Base-by-base conservation (phyloP, 179 eudicot species). In the Pouteria campechiana region DNA sequence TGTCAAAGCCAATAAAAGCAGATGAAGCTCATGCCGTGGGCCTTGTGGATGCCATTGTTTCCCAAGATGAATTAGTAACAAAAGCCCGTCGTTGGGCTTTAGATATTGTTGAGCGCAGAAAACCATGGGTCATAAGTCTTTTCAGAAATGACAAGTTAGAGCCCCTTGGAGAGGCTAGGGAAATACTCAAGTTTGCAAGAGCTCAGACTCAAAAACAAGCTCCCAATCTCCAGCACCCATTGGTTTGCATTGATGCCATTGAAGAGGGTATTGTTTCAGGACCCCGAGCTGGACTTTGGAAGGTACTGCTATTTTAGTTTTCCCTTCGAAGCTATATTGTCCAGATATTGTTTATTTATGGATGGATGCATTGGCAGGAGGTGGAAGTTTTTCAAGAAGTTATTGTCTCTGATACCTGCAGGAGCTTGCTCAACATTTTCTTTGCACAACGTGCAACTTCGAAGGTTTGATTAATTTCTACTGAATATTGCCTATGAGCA, bases 81-180 rank as follows among this genome's bases (percentile, higher is more conserved):
- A 52, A 83, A 44, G 96, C 96, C 55, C 87, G 92, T 48, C 65
- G 49, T 10, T 88, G 94, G 96, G 94, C 92, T 31, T 61, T 88
- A 18, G 88, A 88, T 59, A 84, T 84, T 25, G 37, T 73, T 62
- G 92, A 84, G 63, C 50, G 75, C 36, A 88, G 50, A 69, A 84
- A 57, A 57, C 94, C 97, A 16, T 80, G 94, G 94, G 70, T 77
- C 60, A 52, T 72, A 43, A 88, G 84, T 69, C 77, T 70, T 38
- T 69, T 77, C 63, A 81, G 52, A 64, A 77, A 90, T 20, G 83
- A 80, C 69, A 88, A 78, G 68, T 30, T 88, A 46, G 97, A 84
- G 52, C 72, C 97, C 19, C 88, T 88, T 24, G 88, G 81, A n/a
- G 92, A 88, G 63, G 94, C 97, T 20, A 73, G 78, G 61, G 92